Conservation (phyloP, 2,329 filamentous ascomycete genomes). For the Mycosphaerelloides madeirae region DNA sequence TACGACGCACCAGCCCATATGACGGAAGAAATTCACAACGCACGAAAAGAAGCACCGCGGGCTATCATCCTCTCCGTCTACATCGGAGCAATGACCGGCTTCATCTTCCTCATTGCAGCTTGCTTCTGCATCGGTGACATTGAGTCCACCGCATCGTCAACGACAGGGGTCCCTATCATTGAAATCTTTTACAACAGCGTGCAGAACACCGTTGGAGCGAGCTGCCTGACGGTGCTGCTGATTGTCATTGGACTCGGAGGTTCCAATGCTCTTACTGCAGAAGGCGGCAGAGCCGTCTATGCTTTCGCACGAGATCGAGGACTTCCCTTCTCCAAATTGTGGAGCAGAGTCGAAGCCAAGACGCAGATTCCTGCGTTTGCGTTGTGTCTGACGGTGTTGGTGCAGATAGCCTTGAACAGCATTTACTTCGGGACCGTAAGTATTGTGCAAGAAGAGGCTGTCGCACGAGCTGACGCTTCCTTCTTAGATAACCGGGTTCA, state of each 20-base stretch:
- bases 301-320: conserved; percentile 50
- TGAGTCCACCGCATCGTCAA: conserved; percentile 39
- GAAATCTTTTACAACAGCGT: conserved; percentile 51
- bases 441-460: no score
- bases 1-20: conserved; percentile 50
- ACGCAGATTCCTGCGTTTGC: conserved; percentile 49
- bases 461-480: no score
- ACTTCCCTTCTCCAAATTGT: conserved; percentile 47
- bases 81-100: conserved; percentile 44
- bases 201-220: conserved; percentile 41
- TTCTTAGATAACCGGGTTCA: conserved; percentile 28
- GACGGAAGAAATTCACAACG: conserved; percentile 53
- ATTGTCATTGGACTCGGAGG: conserved; percentile 46
- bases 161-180: conserved; percentile 50
- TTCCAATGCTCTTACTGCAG: conserved; percentile 45
- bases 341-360: conserved; percentile 45
- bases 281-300: conserved; percentile 45
- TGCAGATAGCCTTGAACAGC: conserved; percentile 51
- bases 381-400: conserved; percentile 42
- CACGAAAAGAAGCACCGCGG: conserved; percentile 48
- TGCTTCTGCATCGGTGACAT: conserved; percentile 53
- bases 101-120: conserved; percentile 44
- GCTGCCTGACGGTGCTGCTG: conserved; percentile 45
- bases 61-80: conserved; percentile 45
- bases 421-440: conserved; percentile 32